phyloP scores from a whole-genome alignment of 2,329 filamentous ascomycete genomes.

The Aspergillus sp. region DNA sequence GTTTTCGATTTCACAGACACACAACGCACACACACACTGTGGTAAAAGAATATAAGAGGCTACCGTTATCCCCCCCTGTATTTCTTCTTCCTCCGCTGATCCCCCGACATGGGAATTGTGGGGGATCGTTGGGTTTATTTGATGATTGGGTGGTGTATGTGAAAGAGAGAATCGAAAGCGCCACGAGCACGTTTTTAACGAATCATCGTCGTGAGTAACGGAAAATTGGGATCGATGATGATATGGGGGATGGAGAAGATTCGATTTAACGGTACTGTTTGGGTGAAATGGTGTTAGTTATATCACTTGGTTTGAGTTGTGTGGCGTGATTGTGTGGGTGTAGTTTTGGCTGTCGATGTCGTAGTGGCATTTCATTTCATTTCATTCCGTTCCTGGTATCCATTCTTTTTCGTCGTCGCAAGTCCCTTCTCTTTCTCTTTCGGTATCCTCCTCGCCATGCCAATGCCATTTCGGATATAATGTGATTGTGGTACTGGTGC shows the following conservation, averaged over 20 bases:
- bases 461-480: background rate
- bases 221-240: constrained; percentile 30
- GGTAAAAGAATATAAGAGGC: background rate
- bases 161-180: too few species aligned
- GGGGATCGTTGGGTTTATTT: too few species aligned
- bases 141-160: too few species aligned
- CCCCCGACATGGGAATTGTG: too few species aligned
- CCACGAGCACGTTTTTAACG: constrained; percentile 26
- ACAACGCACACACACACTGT: constrained; percentile 2
- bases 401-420: background rate
- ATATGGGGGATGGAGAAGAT: constrained; percentile 15
- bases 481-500: background rate
- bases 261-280: constrained; percentile 40
- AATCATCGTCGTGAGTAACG: constrained; percentile 34
- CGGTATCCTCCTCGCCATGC: background rate
- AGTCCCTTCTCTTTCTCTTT: background rate
- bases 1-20: constrained; percentile 13
- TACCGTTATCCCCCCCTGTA: constrained; percentile 12
- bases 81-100: too few species aligned
- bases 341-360: background rate
- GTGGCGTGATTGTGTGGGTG: background rate
- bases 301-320: background rate
- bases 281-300: constrained; percentile 10
- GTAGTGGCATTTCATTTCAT: background rate
- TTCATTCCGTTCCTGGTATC: background rate